A percentile compares a stretch with the other conserved stretches of the same genome.
Conservation (phyloP, 2,329 filamentous ascomycete genomes). For the Boeremia lycopersici region DNA sequence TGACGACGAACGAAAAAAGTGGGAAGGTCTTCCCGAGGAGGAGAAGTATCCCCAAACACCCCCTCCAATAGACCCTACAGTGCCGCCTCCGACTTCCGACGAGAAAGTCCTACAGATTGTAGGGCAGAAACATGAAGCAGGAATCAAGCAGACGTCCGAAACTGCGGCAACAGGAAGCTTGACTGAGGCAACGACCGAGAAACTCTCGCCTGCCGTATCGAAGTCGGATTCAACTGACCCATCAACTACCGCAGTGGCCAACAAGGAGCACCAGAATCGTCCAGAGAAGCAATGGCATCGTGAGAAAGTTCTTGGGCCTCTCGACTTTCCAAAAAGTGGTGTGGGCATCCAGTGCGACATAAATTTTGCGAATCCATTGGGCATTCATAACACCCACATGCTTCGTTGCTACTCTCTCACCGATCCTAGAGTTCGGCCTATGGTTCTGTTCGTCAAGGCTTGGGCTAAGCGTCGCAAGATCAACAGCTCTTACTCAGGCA, state of each 20-base stretch:
- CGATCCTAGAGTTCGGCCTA: constrained; percentile 75
- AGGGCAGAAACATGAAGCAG: constrained; percentile 5
- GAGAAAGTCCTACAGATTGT: constrained; percentile 9
- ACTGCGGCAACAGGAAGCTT: neutral
- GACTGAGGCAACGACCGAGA: neutral
- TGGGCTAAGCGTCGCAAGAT: constrained; percentile 88
- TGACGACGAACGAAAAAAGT: constrained; percentile 69
- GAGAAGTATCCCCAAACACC: constrained; percentile 48
- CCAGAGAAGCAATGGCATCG: constrained; percentile 50
- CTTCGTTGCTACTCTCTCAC: constrained; percentile 82
- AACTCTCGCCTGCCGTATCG: constrained; percentile 38
- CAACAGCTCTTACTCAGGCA: constrained; percentile 85
- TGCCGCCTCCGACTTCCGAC: constrained; percentile 14
- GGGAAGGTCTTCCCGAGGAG: constrained; percentile 64
- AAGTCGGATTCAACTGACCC: constrained; percentile 1
- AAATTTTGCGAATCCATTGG: constrained; percentile 86
- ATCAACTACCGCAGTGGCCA: neutral
- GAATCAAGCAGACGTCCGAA: neutral
- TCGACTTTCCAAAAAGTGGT: constrained; percentile 79
- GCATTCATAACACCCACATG: constrained; percentile 81
- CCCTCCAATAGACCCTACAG: constrained; percentile 20
- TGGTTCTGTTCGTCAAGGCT: constrained; percentile 86
- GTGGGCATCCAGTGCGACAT: constrained; percentile 90
- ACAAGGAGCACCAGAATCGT: constrained; percentile 31
- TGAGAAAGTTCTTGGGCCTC: constrained; percentile 55